phyloP scores from a whole-genome alignment of 2,329 filamentous ascomycete genomes.

The Hypomyces perniciosus region DNA sequence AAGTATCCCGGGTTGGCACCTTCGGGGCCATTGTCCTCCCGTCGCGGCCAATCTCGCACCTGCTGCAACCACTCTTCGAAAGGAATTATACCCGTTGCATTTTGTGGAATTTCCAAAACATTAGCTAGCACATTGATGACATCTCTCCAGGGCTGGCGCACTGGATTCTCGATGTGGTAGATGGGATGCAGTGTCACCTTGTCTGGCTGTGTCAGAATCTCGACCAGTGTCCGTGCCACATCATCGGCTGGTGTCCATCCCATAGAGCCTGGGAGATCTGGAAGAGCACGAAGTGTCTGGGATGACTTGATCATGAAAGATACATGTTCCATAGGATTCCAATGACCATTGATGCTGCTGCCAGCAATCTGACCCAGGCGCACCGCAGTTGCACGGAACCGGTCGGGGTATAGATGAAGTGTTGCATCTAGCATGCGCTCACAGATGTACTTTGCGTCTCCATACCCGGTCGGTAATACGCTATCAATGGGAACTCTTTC shows the following conservation, averaged over 20 bases:
- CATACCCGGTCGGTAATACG: constrained; percentile 43
- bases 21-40: not conserved
- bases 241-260: constrained; percentile 42
- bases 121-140: constrained; percentile 12
- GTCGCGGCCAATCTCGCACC: not conserved
- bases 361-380: constrained; percentile 50
- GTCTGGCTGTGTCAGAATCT: constrained; percentile 6
- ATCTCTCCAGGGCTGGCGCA: constrained; percentile 15
- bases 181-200: constrained; percentile 8
- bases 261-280: constrained; percentile 34
- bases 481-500: constrained; percentile 31
- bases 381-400: constrained; percentile 39
- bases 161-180: constrained; percentile 21
- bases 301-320: constrained; percentile 44
- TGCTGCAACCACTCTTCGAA: constrained; percentile 11
- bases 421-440: constrained; percentile 46
- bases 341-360: constrained; percentile 42
- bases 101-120: constrained; percentile 5
- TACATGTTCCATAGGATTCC: constrained; percentile 49
- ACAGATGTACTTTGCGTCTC: constrained; percentile 46
- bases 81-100: constrained; percentile 3
- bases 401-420: constrained; percentile 34
- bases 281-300: constrained; percentile 37
- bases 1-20: constrained; percentile 8
- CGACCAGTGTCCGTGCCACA: constrained; percentile 12